Evolutionary conservation across 1,284 basidiomycete species (phyloP), one percentile per base, ranked within the genome.

Genomic region (Pseudozyma pruni): DNA sequence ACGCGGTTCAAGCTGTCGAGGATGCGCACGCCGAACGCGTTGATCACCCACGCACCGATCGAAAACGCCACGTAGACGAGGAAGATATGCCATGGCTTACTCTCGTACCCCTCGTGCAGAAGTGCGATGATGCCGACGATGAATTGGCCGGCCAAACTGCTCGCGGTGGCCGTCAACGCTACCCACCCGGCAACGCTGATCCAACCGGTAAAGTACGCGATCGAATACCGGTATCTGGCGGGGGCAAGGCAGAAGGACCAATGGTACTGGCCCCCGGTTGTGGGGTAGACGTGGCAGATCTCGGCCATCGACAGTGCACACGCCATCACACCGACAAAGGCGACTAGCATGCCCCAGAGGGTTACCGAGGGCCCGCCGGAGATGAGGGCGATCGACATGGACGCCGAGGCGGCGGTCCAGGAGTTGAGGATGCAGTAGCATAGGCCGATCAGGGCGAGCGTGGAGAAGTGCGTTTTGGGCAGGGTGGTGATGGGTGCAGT

Each of bases 251-350:
- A 66, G 20, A 75, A 82, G 4, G 77, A 51, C 81, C 83, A 84
- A 56, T 84, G 83, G 48, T 84, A 84, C 45, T 84, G 84, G 4
- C 84, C 84, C 1, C 83, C 83, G 0, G 83, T 58, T 3, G 74
- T 74, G 0, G 76, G 76, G 7, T 58, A 72, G 11, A 75, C 62
- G 23, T 72, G 42, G 44, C 66, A 76, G 33, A 83, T 81, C 50
- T 83, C 83, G 10, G 83, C 83, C 71, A 84, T 73, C 41, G 69
- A 74, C 0, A 78, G 67, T 0, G 83, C 83, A 62, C 81, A 81
- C 20, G 74, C 55, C 44, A 84, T 64, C 33, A 81, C 81, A 4
- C 83, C 81, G 22, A 79, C 49, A 39, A 79, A 75, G 4, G 81
- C 76, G 3, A 77, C 76, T 25, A 83, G 45, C 49, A 84, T 76